These are phyloP conservation scores for Aureobasidium melanogenum DNA, from an alignment of 2,329 filamentous ascomycete species.

Conservation along the genomic window DNA sequence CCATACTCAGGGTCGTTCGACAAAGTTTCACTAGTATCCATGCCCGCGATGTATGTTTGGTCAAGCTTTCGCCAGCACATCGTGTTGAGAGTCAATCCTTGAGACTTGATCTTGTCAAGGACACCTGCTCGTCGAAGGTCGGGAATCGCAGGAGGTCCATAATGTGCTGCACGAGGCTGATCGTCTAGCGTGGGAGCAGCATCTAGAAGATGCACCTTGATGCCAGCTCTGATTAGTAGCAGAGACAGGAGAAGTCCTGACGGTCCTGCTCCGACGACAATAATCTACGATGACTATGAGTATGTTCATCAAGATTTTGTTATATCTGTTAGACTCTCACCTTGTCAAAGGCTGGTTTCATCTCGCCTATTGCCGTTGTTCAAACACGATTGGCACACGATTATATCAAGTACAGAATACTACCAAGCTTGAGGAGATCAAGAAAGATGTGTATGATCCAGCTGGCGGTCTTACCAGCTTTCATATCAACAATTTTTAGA, in stretches of 20 bases:
- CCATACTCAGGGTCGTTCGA: constrained; percentile 16
- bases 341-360: constrained; percentile 6
- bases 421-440: neutral
- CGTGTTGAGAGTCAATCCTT: constrained; percentile 19
- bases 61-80: constrained; percentile 23
- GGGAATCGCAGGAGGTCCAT: constrained; percentile 33
- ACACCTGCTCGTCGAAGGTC: constrained; percentile 30
- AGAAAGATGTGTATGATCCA: neutral
- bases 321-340: neutral
- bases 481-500: neutral
- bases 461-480: neutral
- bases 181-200: constrained; percentile 20
- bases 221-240: constrained; percentile 27
- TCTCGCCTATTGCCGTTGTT: neutral
- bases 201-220: constrained; percentile 28
- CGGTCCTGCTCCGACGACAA: constrained; percentile 33
- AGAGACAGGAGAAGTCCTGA: constrained; percentile 34
- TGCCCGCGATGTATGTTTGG: constrained; percentile 19
- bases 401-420: neutral
- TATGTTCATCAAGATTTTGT: neutral
- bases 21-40: constrained; percentile 20
- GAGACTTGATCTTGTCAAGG: constrained; percentile 25
- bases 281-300: constrained; percentile 15
- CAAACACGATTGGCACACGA: neutral
- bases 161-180: constrained; percentile 34